These are phyloP conservation scores for Fusarium sp. DNA, from an alignment of 2,329 filamentous ascomycete genomes.

Conservation along the genomic window DNA sequence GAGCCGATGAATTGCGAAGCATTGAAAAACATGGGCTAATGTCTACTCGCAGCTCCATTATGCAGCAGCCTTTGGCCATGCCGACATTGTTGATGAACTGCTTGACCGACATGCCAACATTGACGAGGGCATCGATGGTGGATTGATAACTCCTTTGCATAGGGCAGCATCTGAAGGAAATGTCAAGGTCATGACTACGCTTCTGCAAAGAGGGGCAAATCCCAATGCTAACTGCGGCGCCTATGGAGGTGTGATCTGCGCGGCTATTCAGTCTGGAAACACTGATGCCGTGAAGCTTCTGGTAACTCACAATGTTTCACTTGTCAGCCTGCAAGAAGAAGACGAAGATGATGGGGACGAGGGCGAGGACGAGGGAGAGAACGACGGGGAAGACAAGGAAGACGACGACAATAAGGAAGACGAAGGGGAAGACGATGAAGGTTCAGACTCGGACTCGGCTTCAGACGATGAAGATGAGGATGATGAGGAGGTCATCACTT, in stretches of 20 bases:
- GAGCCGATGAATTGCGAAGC: not conserved
- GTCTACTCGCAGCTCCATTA: constrained; percentile 15
- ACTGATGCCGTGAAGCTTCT: constrained; percentile 54
- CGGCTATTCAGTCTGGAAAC: constrained; percentile 56
- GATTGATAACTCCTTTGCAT: constrained; percentile 51
- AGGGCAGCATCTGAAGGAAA: constrained; percentile 54
- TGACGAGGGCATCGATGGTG: constrained; percentile 47
- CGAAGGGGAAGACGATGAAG: not conserved
- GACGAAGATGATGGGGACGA: constrained; percentile 30
- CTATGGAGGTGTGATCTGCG: constrained; percentile 52
- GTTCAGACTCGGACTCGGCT: not conserved
- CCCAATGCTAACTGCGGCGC: constrained; percentile 47
- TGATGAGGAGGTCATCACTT: constrained; percentile 34
- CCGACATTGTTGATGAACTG: constrained; percentile 24
- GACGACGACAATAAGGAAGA: not conserved
- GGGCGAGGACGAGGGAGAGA: not conserved
- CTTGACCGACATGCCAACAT: constrained; percentile 18
- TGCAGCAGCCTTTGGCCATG: constrained; percentile 20
- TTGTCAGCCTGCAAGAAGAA: constrained; percentile 38
- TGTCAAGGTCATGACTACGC: constrained; percentile 54
- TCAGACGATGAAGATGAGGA: not conserved
- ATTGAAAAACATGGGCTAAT: not conserved
- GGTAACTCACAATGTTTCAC: constrained; percentile 51
- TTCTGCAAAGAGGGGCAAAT: constrained; percentile 52
- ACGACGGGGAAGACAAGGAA: constrained; percentile 19